Base-by-base conservation (phyloP, 345 rosid genomes). In the Mangifera indica region DNA sequence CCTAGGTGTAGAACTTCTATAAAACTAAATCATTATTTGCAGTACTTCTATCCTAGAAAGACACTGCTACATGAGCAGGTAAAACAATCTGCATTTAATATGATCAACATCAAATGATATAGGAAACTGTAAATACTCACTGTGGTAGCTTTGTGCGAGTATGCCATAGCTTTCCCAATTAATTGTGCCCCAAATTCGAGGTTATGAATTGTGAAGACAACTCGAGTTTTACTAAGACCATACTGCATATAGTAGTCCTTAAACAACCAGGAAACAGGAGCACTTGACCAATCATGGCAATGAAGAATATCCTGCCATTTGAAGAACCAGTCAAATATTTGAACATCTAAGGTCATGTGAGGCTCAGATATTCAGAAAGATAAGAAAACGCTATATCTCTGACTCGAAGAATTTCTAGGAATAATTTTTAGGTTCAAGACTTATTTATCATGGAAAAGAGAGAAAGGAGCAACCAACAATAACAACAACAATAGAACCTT, bases 211-310 rank as follows among this genome's bases (percentile, higher is more conserved):
- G 98, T 94, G 86, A 90, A 92, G 79, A 92, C 93, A 79, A 86
- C 79, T 62, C 90, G 92, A 71, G 95, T 79, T 79, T 92, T 92
- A 69, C 87, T 85, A 59, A 92, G 95, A 78, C 95, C 89, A 66
- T 89, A 85, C 54, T 90, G 90, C 84, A 73, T 81, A 69, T 91
- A 94, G 46, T 81, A 82, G 77, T 94, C 97, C 85, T 91, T 94
- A 71, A 82, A 90, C 76, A 91, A 74, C 98, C 95, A 89, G 54
- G 95, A 75, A 72, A 90, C 93, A 18, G 97, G 95, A 71, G 97
- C 97, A 76, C 90, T 90, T 17, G 98, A 91, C 97, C 98, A 94
- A 83, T 91, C 98, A 26, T 94, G 98, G 75, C 95, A 94, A 73
- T 94, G 98, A 78, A 94, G 87, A 75, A 94, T 92, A 81, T 94